Evolutionary conservation across 495 filamentous ascomycete species (phyloP), one percentile per base, ranked within the genome.

Genomic region (Tirmania nivea): DNA sequence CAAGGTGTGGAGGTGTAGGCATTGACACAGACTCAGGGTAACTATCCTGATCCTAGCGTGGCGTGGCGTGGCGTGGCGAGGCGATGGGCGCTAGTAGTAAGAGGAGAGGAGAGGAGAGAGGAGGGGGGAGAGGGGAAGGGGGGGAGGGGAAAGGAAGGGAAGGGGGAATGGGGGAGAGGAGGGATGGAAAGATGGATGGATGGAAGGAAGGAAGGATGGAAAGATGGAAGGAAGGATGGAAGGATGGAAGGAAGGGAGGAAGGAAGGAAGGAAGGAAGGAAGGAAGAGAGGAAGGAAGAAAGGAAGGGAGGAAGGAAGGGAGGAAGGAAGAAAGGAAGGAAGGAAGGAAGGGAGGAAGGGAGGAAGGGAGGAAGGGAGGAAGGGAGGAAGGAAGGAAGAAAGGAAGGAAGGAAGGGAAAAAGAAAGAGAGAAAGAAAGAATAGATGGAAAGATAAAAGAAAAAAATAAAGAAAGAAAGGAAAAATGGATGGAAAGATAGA

Each of bases 321-420:
- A 50, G 53, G 54, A 50, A 51, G 51, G 10, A 55, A 39, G 19
- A 34, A 56, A 42, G 10, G 19, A 50, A 25, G 55, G 55, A 36
- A 59, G 45, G 54, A 50, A 35, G 14, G n/a, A 57, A 49, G 49
- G 31, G 50, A 35, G 39, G 51, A 39, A 36, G 56, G 37, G 42
- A 34, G 53, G 56, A 47, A 58, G 56, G 21, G 49, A 55, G 31
- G 48, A 20, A 25, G 54, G 47, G 47, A 53, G 49, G n/a, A 49
- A 52, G 34, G 51, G 54, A 53, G 56, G 51, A 56, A 59, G 31
- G 25, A 19, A 51, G 49, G 31, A 34, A 51, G 35, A 34, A 34
- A 51, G 35, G 35, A 34, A 34, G 19, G 25, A 21, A 50, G 49
- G 49, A 31, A 21, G 35, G 35, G 25, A 36, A 51, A 21, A 51